Evolutionary conservation across 306 rosid genomes (phyloP), one percentile per base, ranked within the genome.

Genomic region (Dryas octopetala): DNA sequence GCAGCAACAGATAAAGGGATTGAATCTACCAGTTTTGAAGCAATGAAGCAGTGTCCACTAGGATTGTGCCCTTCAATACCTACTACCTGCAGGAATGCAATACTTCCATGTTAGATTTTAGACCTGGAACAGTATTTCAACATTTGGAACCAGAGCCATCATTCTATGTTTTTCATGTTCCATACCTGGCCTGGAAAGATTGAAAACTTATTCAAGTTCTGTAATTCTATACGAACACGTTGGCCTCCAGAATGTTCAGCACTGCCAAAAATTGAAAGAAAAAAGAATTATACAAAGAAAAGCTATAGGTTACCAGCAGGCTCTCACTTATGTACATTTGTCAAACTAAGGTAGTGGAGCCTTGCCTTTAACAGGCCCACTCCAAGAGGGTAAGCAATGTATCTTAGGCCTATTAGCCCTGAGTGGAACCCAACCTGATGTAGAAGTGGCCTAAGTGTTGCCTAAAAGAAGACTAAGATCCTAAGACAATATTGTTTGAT

Each of bases 131-230:
- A 59, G 58, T 47, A 44, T 51, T 32, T 51, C 52, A 66, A 83
- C 41, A 68, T 63, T 66, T 68, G 38, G 71, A 75, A 65, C 65
- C 59, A 47, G 28, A 76, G 43, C 51, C 47, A 70, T 68, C 68
- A 66, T 76, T 49, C 62, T 28, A 47, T 67, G 41, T 9, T 51
- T 65, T 50, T 77, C 64, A 49, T 53, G 16, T 76, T 73, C 58
- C 81, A 62, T 73, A 94, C 99, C 97, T 95, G 99, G 82, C 97
- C 99, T 16, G 97, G 99, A 73, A 95, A 95, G 80, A 92, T 79
- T 76, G 99, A 95, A 90, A 74, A 92, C 23, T 88, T 88, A 80
- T 84, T 84, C 83, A 90, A 68, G 47, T 73, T 76, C 72, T 86
- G 92, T 73, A 95, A 86, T 71, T 95, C 99, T 57, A 95, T 78